These are phyloP conservation scores for Mucuna pruriens DNA, from an alignment of 306 rosid genomes.

Conservation along the genomic window DNA sequence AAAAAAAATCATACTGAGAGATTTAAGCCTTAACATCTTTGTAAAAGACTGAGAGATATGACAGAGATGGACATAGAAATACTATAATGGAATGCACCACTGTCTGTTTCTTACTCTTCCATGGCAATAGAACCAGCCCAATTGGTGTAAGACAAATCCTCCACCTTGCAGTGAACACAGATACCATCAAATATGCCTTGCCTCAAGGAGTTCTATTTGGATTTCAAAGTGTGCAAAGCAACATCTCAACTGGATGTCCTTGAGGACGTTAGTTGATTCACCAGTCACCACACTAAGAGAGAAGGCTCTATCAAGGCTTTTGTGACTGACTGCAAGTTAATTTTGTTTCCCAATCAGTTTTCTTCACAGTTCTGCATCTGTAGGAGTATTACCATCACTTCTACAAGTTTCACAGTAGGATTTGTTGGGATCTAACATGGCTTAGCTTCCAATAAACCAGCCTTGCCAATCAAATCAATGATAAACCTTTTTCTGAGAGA, in stretches of 20 bases:
- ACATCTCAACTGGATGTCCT: background rate
- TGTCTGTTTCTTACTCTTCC: conserved; percentile 18
- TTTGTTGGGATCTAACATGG: background rate
- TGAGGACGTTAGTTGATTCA: background rate
- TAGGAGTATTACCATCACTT: background rate
- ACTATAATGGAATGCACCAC: background rate
- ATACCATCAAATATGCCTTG: background rate
- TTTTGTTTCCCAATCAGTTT: background rate
- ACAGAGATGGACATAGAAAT: background rate
- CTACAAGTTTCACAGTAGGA: background rate
- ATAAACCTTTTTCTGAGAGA: background rate
- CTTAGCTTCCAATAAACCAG: background rate
- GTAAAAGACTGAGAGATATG: background rate
- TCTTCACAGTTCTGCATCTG: background rate
- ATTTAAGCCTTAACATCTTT: background rate
- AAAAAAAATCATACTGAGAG: background rate
- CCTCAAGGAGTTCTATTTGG: background rate
- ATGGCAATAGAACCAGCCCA: background rate
- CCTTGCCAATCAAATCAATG: background rate
- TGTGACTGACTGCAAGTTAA: background rate
- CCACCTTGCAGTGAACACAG: background rate
- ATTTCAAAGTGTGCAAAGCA: background rate
- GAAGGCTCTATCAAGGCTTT: background rate
- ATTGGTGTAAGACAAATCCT: background rate
- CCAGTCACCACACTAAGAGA: background rate